Evolutionary conservation across 164 flowering plant genomes (phyloP).

Genomic region (grape (Vitis vinifera)): DNA sequence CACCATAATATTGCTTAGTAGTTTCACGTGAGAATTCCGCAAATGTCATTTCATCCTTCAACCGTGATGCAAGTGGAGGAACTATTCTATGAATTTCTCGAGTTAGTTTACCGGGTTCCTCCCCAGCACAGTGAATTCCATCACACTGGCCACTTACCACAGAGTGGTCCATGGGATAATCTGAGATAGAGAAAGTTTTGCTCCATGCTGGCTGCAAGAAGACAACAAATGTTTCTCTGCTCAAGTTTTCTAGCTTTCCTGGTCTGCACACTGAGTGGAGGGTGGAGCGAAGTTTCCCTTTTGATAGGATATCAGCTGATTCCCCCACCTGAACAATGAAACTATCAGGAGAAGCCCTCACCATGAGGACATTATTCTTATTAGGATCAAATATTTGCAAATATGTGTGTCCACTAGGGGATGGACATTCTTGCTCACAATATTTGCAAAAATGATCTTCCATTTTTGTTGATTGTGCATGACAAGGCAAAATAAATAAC

Average conservation of each 20-base stretch:
- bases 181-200: conserved; percentile 55
- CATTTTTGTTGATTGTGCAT: conserved; percentile 6
- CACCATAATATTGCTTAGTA: conserved; percentile 86
- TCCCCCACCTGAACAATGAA: conserved; percentile 93
- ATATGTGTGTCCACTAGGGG: conserved; percentile 55
- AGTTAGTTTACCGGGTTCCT: conserved; percentile 14
- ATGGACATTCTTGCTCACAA: conserved; percentile 33
- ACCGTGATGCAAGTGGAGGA: conserved; percentile 69
- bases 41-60: conserved; percentile 92
- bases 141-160: conserved; percentile 13
- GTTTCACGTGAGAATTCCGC: conserved; percentile 85
- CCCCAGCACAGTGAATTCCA: conserved; percentile 7
- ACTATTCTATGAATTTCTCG: conserved; percentile 48
- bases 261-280: conserved; percentile 85
- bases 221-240: conserved; percentile 90
- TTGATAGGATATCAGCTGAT: conserved; percentile 84
- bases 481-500: conserved; percentile 44
- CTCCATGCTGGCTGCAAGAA: conserved; percentile 93
- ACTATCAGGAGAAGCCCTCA: conserved; percentile 61
- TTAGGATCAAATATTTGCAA: conserved; percentile 69
- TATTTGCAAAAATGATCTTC: conserved; percentile 11
- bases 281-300: conserved; percentile 81
- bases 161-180: conserved; percentile 23
- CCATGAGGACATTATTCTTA: conserved; percentile 42
- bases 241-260: conserved; percentile 32